Percentiles rank a stretch among this genome's conserved stretches.
Evolutionary conservation across 176 grass and related monocot species (phyloP).

Genomic region (Areca catechu): DNA sequence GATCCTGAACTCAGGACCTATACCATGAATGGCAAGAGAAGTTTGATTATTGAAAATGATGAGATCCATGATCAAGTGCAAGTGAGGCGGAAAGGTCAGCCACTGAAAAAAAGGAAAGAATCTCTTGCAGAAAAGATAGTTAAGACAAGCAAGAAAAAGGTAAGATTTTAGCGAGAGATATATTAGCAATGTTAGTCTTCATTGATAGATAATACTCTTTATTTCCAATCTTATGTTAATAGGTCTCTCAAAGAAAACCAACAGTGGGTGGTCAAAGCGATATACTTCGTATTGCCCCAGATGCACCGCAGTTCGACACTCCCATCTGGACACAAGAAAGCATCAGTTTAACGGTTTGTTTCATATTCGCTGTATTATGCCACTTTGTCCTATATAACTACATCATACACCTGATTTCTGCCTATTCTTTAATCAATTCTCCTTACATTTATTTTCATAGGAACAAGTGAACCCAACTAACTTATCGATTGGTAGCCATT

Average conservation of each 20-base stretch:
- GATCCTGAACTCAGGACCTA: background rate
- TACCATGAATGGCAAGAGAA: background rate
- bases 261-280: constrained; percentile 1
- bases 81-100: constrained; percentile 4
- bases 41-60: constrained; percentile 1
- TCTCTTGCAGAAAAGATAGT: constrained; percentile 5
- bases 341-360: constrained; percentile 2
- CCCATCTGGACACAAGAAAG: constrained; percentile 4
- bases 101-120: constrained; percentile 6
- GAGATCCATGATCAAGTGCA: background rate
- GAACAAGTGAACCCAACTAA: constrained; percentile 9
- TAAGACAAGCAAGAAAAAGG: constrained; percentile 13
- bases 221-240: too few species aligned
- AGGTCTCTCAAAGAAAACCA: constrained; percentile 5
- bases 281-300: background rate
- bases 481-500: constrained; percentile 4
- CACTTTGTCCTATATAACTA: too few species aligned
- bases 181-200: too few species aligned
- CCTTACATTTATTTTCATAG: background rate
- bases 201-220: too few species aligned
- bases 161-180: background rate
- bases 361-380: background rate
- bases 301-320: constrained; percentile 4
- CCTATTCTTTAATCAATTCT: background rate
- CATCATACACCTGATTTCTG: too few species aligned